Evolutionary conservation across 305 asterid species (phyloP), one percentile per base, ranked within the genome.

Genomic region (Coffea humblotiana): DNA sequence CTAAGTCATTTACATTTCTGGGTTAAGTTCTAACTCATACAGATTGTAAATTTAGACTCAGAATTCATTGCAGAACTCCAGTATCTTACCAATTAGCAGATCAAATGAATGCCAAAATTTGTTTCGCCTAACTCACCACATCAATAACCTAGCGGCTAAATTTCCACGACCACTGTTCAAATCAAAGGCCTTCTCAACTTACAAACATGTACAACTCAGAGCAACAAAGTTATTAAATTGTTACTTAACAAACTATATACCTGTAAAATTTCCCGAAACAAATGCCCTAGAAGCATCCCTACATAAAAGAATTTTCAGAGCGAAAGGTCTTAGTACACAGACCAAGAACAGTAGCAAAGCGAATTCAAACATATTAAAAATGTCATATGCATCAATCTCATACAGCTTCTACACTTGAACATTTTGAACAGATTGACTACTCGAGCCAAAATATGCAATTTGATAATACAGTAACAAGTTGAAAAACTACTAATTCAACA

Each of bases 221-320:
- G 35, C n/a, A 5, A 47, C 78, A 52, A 52, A 75, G 75, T 29
- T 45, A 51, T 64, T 76, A 72, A 79, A 79, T 65, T 52, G 27
- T 10, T 12, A n/a, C 19, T 13, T 51, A 51, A 51, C 2, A 79
- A 77, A 51, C 65, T 37, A 47, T 48, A 45, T 87, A 91, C 97
- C 97, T 76, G 96, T 85, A 87, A 95, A 95, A 76, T 93, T 93
- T 83, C 98, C 98, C 5, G 98, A 93, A 78, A 92, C 94, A 81
- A 93, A 95, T 78, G 98, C 97, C 63, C 97, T 97, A 21, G 98
- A 93, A 77, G 98, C 98, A 88, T 95, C 98, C 88, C 98, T 94
- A 79, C 8, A 49, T 35, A 40, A 68, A 19, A 9, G 43, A 40
- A 52, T 69, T 76, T 58, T 25, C 4, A 19, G 67, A 68, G 52